These are phyloP conservation scores for Butyriboletus loyo DNA, from an alignment of 768 basidiomycete genomes.

Conservation along the genomic window DNA sequence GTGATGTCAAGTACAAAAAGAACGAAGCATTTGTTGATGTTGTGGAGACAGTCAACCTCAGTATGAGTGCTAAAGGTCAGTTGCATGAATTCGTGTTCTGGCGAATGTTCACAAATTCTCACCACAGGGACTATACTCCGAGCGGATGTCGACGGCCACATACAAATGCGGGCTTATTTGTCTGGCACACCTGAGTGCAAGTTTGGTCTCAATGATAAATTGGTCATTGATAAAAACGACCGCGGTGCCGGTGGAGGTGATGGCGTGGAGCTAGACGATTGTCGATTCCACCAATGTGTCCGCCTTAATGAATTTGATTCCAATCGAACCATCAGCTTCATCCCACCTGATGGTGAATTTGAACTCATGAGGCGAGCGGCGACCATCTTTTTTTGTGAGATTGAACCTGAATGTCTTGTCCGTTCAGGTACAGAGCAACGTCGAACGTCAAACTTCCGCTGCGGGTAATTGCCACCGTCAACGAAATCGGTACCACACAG, in stretches of 20 bases:
- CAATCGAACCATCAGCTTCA: constrained; percentile 90
- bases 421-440: constrained; percentile 84
- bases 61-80: constrained; percentile 92
- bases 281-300: constrained; percentile 98
- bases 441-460: constrained; percentile 95
- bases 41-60: constrained; percentile 92
- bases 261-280: constrained; percentile 95
- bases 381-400: background rate
- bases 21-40: constrained; percentile 99
- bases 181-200: constrained; percentile 98
- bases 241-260: constrained; percentile 52
- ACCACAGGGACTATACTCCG: constrained; percentile 78
- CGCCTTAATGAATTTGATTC: constrained; percentile 93
- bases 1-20: constrained; percentile 98
- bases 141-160: constrained; percentile 98
- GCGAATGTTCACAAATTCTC: background rate
- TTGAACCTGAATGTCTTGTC: background rate
- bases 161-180: constrained; percentile 96
- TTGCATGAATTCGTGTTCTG: background rate
- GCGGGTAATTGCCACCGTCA: constrained; percentile 84
- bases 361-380: constrained; percentile 86
- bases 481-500: constrained; percentile 86
- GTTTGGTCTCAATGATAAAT: constrained; percentile 97
- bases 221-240: constrained; percentile 85
- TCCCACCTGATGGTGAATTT: constrained; percentile 98